phyloP scores from a whole-genome alignment of 257 asterid genomes.

The Solanum medicagineum region DNA sequence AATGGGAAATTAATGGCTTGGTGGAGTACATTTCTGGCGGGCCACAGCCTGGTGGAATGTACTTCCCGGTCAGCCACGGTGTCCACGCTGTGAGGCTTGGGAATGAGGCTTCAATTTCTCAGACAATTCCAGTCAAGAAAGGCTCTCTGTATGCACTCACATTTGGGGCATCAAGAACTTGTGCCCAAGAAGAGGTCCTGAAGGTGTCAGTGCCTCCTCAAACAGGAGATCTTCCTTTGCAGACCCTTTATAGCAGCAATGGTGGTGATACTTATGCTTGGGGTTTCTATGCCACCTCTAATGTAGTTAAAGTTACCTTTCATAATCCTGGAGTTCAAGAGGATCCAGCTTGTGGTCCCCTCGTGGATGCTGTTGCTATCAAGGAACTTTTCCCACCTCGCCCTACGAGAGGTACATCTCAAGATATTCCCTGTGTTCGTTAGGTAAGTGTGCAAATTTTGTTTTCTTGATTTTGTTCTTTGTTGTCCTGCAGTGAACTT shows the following conservation, averaged over 20 bases:
- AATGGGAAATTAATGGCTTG: conserved; percentile 67
- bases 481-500: conserved; percentile 37
- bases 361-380: conserved; percentile 82
- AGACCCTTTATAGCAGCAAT: conserved; percentile 60
- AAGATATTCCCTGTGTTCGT: background rate
- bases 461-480: background rate
- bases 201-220: conserved; percentile 58
- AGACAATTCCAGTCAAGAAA: conserved; percentile 41
- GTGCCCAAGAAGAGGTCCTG: conserved; percentile 81
- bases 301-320: conserved; percentile 35
- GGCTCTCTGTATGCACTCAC: conserved; percentile 81
- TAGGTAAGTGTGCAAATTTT: background rate
- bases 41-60: conserved; percentile 94
- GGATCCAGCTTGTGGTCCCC: conserved; percentile 88
- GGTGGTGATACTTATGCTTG: conserved; percentile 83
- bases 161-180: conserved; percentile 78
- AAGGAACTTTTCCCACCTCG: conserved; percentile 53
- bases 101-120: conserved; percentile 75
- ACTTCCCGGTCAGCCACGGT: conserved; percentile 73
- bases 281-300: conserved; percentile 55
- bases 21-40: conserved; percentile 91
- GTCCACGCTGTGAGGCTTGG: conserved; percentile 88
- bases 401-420: conserved; percentile 36
- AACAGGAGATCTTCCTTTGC: conserved; percentile 72
- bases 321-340: conserved; percentile 76